These are phyloP conservation scores for Blastobotrys buckinghamii DNA, from an alignment of 1,139 yeast species.

Conservation along the genomic window DNA sequence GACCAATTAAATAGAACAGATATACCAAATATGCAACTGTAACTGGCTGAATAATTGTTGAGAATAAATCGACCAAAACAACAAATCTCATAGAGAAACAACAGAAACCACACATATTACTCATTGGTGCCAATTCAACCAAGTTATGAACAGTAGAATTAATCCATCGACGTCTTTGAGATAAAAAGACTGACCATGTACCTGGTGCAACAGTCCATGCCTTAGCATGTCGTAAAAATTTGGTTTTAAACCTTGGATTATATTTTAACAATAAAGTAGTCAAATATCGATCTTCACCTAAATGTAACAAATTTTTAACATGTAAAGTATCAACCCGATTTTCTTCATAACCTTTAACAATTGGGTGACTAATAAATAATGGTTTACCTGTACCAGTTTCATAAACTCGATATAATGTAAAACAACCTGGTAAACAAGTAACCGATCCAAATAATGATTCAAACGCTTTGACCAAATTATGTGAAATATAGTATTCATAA, in stretches of 20 bases:
- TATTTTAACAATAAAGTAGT: slow-evolving; percentile 37
- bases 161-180: slow-evolving; percentile 43
- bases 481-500: slow-evolving; percentile 41
- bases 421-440: slow-evolving; percentile 42
- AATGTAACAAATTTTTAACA: slow-evolving; percentile 37
- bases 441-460: slow-evolving; percentile 39
- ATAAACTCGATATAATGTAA: slow-evolving; percentile 36
- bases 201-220: slow-evolving; percentile 42
- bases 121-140: slow-evolving; percentile 37
- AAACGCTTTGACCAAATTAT: slow-evolving; percentile 39
- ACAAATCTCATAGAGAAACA: slow-evolving; percentile 40
- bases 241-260: slow-evolving; percentile 37
- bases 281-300: slow-evolving; percentile 40
- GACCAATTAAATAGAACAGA: slow-evolving; percentile 33
- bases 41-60: slow-evolving; percentile 40
- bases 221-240: slow-evolving; percentile 36
- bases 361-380: slow-evolving; percentile 35
- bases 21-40: slow-evolving; percentile 39
- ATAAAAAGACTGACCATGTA: slow-evolving; percentile 37
- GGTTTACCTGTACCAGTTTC: slow-evolving; percentile 37
- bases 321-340: slow-evolving; percentile 39
- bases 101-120: slow-evolving; percentile 40
- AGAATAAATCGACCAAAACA: slow-evolving; percentile 36
- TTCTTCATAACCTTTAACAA: slow-evolving; percentile 35
- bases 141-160: slow-evolving; percentile 41